A percentile compares a stretch with the other conserved stretches of the same genome.
phyloP scores from a whole-genome alignment of 129 eudicot species.

The Helichrysum umbraculigerum region DNA sequence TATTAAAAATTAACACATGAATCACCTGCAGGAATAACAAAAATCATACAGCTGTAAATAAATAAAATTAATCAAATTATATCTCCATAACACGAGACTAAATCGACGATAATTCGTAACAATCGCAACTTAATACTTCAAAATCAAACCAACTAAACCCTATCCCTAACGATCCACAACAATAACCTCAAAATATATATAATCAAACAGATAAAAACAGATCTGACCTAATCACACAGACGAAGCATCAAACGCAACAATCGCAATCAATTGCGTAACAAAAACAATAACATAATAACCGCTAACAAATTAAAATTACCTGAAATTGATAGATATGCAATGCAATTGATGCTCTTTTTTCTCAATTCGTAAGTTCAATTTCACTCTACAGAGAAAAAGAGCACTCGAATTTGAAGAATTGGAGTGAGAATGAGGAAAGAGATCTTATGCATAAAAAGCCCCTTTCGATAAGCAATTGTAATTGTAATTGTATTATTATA shows the following conservation, averaged over 20 bases:
- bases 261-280: neutral
- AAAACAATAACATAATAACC: conserved; percentile 14
- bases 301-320: conserved; percentile 27
- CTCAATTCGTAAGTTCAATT: conserved; percentile 13
- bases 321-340: conserved; percentile 12
- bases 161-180: conserved; percentile 24
- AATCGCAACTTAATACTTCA: neutral
- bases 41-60: neutral
- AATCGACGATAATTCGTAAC: neutral
- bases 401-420: neutral
- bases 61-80: neutral
- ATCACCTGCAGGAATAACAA: conserved; percentile 22
- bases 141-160: conserved; percentile 20
- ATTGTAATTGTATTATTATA: neutral
- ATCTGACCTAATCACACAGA: conserved; percentile 11
- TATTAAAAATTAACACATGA: conserved; percentile 17
- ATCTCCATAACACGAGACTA: neutral
- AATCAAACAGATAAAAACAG: conserved; percentile 18
- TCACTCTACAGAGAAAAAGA: conserved; percentile 9
- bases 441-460: conserved; percentile 15
- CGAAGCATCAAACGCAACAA: conserved; percentile 5
- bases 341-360: conserved; percentile 16
- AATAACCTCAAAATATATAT: conserved; percentile 16
- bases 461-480: neutral
- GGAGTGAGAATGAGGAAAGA: conserved; percentile 35